phyloP scores from a whole-genome alignment of 345 rosid species.

The Capsella bursapastoris region DNA sequence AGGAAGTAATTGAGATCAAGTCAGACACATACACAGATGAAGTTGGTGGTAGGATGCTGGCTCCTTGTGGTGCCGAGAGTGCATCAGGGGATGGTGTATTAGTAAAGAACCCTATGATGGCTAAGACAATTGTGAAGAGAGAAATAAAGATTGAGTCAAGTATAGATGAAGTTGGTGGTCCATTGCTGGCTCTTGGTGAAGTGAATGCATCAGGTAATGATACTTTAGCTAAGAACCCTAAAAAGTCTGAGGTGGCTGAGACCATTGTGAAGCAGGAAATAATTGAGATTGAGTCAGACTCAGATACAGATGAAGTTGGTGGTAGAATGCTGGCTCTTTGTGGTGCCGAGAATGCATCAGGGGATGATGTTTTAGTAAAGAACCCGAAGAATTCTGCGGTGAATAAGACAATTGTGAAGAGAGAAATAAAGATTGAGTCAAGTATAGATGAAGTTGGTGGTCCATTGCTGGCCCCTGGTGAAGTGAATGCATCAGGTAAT shows the following conservation, averaged over 20 bases:
- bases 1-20: constrained; percentile 1
- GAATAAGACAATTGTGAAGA: neutral
- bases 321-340: neutral
- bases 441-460: neutral
- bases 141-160: constrained; percentile 2
- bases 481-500: constrained; percentile 30
- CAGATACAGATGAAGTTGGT: constrained; percentile 4
- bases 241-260: neutral
- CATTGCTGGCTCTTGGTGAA: neutral
- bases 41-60: neutral
- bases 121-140: neutral
- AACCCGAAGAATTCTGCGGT: neutral
- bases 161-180: neutral
- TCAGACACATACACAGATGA: constrained; percentile 9
- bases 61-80: constrained; percentile 12
- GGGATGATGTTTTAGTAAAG: neutral
- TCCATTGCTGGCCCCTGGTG: constrained; percentile 8
- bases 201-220: constrained; percentile 25
- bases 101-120: neutral
- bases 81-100: constrained; percentile 4
- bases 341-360: constrained; percentile 26
- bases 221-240: neutral
- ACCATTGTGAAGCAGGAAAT: constrained; percentile 1
- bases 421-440: constrained; percentile 1
- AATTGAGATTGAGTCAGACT: neutral